Conservation (phyloP, 768 basidiomycete species). For the Leucogyrophana mollusca region DNA sequence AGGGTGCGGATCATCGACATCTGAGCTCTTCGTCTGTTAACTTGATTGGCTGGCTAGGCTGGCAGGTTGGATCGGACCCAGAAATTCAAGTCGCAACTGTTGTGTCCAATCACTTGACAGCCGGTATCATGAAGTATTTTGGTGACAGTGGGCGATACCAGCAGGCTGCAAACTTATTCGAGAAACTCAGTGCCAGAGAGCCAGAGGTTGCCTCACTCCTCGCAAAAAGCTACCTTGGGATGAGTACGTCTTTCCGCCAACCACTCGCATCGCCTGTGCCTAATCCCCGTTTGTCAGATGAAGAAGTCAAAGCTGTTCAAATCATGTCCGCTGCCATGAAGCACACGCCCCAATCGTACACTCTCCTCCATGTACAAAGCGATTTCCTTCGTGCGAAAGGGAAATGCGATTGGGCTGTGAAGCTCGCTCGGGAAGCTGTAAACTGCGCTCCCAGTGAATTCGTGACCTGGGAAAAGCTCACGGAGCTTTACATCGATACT, state of each 20-base stretch:
- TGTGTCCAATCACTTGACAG: constrained; percentile 94
- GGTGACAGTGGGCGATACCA: constrained; percentile 87
- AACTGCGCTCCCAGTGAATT: constrained; percentile 99
- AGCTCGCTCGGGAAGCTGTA: constrained; percentile 91
- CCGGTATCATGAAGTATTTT: constrained; percentile 96
- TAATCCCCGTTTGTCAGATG: constrained; percentile 54
- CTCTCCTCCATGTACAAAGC: constrained; percentile 90
- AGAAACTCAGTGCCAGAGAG: constrained; percentile 81
- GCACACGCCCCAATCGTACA: constrained; percentile 88
- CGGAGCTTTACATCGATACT: constrained; percentile 90
- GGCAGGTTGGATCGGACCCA: constrained; percentile 98
- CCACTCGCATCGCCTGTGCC: neutral
- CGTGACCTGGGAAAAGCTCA: constrained; percentile 97
- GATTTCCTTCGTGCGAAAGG: constrained; percentile 90
- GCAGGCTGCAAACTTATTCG: constrained; percentile 89
- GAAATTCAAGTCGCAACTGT: constrained; percentile 98
- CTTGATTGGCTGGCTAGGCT: constrained; percentile 75
- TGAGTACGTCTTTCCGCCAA: constrained; percentile 68
- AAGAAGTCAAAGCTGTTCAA: constrained; percentile 97
- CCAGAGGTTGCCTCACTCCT: constrained; percentile 88
- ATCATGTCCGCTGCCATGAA: constrained; percentile 85
- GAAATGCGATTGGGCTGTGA: constrained; percentile 84
- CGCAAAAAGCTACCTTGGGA: constrained; percentile 90
- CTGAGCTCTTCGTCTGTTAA: constrained; percentile 1
- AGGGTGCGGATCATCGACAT: constrained; percentile 48